phyloP scores from a whole-genome alignment of 2,329 filamentous ascomycete genomes.

The Aspergillus proliferans region DNA sequence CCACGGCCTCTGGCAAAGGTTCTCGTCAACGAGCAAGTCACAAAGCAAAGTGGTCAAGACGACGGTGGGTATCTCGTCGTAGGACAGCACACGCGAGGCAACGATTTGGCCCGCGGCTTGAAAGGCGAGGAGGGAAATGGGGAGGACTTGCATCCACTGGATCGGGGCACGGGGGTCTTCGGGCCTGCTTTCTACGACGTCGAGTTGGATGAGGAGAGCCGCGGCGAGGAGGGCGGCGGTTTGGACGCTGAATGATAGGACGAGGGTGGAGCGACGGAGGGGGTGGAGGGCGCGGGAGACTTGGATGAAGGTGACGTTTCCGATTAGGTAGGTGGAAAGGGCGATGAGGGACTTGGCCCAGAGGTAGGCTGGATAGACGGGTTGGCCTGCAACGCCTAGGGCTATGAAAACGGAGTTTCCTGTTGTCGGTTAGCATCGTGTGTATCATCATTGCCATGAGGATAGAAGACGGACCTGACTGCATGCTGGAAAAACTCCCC shows the following conservation, averaged over 20 bases:
- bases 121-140: conserved; percentile 27
- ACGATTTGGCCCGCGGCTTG: conserved; percentile 30
- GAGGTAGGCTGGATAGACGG: conserved; percentile 18
- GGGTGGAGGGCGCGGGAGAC: conserved; percentile 16
- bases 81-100: conserved; percentile 21
- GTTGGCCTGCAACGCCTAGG: conserved; percentile 19
- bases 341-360: conserved; percentile 29
- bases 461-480: conserved; percentile 17
- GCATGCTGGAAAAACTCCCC: conserved; percentile 26
- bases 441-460: background rate
- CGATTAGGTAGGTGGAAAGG: conserved; percentile 23
- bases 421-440: conserved; percentile 5
- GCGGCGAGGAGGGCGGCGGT: conserved; percentile 20
- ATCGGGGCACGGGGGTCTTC: background rate
- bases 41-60: conserved; percentile 22
- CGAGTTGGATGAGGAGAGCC: conserved; percentile 11
- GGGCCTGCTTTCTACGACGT: conserved; percentile 11
- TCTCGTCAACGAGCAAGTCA: conserved; percentile 19
- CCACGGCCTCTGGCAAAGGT: conserved; percentile 9
- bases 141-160: conserved; percentile 20
- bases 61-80: conserved; percentile 29
- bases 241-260: conserved; percentile 27
- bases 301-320: conserved; percentile 25
- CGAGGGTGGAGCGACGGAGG: conserved; percentile 22
- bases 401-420: conserved; percentile 32